These are phyloP conservation scores for Ceratocystis huliohia DNA, from an alignment of 2,329 filamentous ascomycete species.

Conservation along the genomic window DNA sequence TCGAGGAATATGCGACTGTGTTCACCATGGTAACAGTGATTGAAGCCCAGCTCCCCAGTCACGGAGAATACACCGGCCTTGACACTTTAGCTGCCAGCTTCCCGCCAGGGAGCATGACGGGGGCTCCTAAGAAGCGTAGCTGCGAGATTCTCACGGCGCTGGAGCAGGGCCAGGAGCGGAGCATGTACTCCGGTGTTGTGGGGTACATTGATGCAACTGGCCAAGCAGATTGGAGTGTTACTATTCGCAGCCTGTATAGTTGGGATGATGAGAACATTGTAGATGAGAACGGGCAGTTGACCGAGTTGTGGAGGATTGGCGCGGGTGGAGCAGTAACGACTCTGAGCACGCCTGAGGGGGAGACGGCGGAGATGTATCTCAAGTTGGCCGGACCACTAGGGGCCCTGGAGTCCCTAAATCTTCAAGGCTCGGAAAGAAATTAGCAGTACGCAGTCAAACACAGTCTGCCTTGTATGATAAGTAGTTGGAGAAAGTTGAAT, in stretches of 20 bases:
- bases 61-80: slow-evolving; percentile 43
- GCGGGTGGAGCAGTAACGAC: slow-evolving; percentile 85
- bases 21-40: slow-evolving; percentile 87
- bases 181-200: slow-evolving; percentile 77
- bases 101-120: slow-evolving; percentile 91
- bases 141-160: slow-evolving; percentile 67
- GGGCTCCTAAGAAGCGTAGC: slow-evolving; percentile 84
- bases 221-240: slow-evolving; percentile 78
- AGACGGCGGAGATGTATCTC: slow-evolving; percentile 82
- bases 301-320: slow-evolving; percentile 68
- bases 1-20: slow-evolving; percentile 84
- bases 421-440: slow-evolving; percentile 21
- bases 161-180: slow-evolving; percentile 49
- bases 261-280: slow-evolving; percentile 48
- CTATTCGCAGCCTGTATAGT: slow-evolving; percentile 69
- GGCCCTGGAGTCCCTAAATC: slow-evolving; percentile 30
- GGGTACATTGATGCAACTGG: slow-evolving; percentile 83
- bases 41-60: slow-evolving; percentile 47
- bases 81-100: slow-evolving; percentile 66
- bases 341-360: slow-evolving; percentile 64
- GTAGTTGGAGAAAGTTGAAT: slow-evolving; percentile 6
- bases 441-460: not conserved
- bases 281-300: slow-evolving; percentile 25
- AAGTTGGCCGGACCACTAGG: slow-evolving; percentile 51
- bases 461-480: not conserved